Base-by-base conservation (phyloP, 192 early-diverging fungal species). In the Fimicolochytrium jonesii region DNA sequence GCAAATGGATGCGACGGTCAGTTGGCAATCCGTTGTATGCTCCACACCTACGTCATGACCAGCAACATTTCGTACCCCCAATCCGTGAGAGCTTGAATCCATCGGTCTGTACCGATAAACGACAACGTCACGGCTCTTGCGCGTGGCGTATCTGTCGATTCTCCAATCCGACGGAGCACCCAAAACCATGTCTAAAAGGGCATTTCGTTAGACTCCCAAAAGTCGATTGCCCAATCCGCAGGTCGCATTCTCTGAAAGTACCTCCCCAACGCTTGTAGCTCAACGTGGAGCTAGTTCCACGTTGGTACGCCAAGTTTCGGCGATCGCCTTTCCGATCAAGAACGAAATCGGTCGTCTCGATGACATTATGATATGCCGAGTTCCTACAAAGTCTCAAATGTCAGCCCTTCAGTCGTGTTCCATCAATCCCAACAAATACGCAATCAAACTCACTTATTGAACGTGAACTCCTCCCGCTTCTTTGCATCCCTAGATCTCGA, bases 321-420 rank as follows among this genome's bases (percentile, higher is more conserved):
- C n/a, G 41, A 43, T 67, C 66, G 47, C 66, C 66, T 35, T 42
- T 67, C 20, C 57, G 31, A 29, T 67, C 66, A 1, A 52, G 41
- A 25, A 30, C 50, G 41, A 59, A 67, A 30, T 56, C 45, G 20
- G 23, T 2, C 6, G 64, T 53, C 20, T 66, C 54, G 34, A 64
- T 32, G 13, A 64, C 41, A 25, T 39, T 18, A 5, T 28, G 33
- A 13, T 50, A 4, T 10, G 33, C 18, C 7, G 53, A 50, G 25
- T 50, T 50, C 23, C 48, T 50, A 17, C 37, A 39, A 7, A 39
- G 37, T n/a, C n/a, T n/a, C n/a, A n/a, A n/a, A n/a, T n/a, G n/a
- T n/a, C n/a, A n/a, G n/a, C n/a, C n/a, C n/a, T n/a, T n/a, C n/a
- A n/a, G n/a, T n/a, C n/a, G n/a, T n/a, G n/a, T n/a, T n/a, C n/a